Evolutionary conservation across 441 rosid genomes (phyloP), one percentile per base, ranked within the genome.

Genomic region (Croton laevigatus): DNA sequence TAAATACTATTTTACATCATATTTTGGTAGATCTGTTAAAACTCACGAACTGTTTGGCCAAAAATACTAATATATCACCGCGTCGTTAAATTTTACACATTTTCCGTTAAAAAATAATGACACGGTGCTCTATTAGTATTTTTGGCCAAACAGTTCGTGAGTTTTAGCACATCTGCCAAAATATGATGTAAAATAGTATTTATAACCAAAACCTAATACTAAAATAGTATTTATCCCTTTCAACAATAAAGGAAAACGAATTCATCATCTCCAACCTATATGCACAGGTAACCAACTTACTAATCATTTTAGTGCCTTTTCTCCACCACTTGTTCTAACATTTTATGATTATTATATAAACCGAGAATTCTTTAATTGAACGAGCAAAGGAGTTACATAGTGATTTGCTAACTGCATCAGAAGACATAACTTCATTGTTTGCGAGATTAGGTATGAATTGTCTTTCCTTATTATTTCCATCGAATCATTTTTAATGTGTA

Each of bases 341-440:
- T 27, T 57, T 54, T n/a, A n/a, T n/a, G n/a, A 72, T 46, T 38
- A 62, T 51, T 66, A 37, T 16, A 65, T 64, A 52, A 75, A 68
- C 90, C 91, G 97, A 90, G 82, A 84, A 76, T 63, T 76, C 86
- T 59, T 75, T 94, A 70, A 77, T 90, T 73, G 85, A 83, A 59
- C 77, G 82, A 32, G 90, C 94, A 71, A 90, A 88, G 85, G 93
- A 85, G 76, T 60, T 91, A 66, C 79, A 86, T 34, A 60, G 77
- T 70, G 97, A 88, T 76, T 80, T 94, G 85, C 89, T 84, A 73
- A 78, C 80, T 79, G 97, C 97, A 20, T 91, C 97, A 59, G 83
- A 87, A 22, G 96, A 91, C 80, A n/a, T n/a, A 79, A 81, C 75
- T 83, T 90, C 77, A 36, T 68, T 94, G 68, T 87, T 83, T 68